Evolutionary conservation across 208 protist species (phyloP), one percentile per base, ranked within the genome.

Genomic region (Acanthamoeba healyi): DNA sequence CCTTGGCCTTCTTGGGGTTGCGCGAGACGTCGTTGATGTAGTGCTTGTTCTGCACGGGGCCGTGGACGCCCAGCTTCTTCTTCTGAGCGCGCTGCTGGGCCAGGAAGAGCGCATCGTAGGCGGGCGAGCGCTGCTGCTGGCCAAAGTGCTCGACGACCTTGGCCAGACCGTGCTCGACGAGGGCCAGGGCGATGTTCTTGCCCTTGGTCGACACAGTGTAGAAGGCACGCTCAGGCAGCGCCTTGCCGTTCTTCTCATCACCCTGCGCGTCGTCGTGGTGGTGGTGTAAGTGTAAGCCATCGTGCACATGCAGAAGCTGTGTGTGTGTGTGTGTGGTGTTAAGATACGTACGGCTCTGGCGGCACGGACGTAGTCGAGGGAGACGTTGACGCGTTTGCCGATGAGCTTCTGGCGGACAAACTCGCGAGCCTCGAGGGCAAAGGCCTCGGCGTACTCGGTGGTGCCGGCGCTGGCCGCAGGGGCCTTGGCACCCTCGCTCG

Each of bases 371-470:
- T 93, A 93, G 91, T 97, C 96, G 14, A 97, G 36, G 15, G 38
- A 32, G 38, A 95, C 77, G 29, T 94, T 15, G 32, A 96, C 96
- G 86, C 95, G 95, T 65, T 95, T 65, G 46, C 96, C 96, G 46
- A 98, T 96, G 42, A 97, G 74, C 32, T 86, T 65, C 51, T 88
- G 92, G 67, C 97, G 94, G 9, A 97, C 65, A 56, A 95, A 95
- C 95, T 97, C 97, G 40, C 94, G 82, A 24, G 97, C 96, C 84
- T 98, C 97, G 36, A 42, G 94, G 29, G 95, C 82, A 44, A 81
- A 97, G 29, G 95, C 79, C 79, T 96, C 94, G 56, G 95, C 63
- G 77, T 19, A 29, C 42, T 84, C 42, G 42, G 44, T 24, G 44
- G 44, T 15, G 34, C 9, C 70, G 70, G 70, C 58, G 0, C 3